Base-by-base conservation (phyloP, 176 grass and related monocot genomes). In the Bolboschoenus planiculmis region DNA sequence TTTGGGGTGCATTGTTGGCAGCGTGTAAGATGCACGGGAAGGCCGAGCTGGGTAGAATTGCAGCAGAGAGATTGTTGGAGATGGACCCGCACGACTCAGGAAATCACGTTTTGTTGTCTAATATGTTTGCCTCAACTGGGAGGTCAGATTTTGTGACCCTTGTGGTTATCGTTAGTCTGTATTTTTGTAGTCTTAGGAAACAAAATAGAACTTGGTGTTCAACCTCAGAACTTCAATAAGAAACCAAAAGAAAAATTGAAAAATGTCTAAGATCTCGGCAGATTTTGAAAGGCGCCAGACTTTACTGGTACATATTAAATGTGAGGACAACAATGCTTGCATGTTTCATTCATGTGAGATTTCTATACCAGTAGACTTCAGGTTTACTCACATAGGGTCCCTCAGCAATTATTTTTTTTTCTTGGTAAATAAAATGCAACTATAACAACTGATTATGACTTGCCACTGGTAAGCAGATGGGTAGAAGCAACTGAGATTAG, bases 21-120 rank as follows among this genome's bases (percentile, higher is more conserved):
- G 84, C 89, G 44, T 97, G 94, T 83, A 97, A 90, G 76, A 86
- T 91, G 86, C 94, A 93, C 79, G 86, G 91, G 35, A 97, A 93
- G 81, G 86, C 84, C 5, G 87, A 88, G 51, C 20, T 97, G 44
- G 94, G 91, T 66, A 90, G 66, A 78, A 91, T 97, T 56, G 94
- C 94, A 18, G 91, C 91, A 78, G 81, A 91, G 36, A 93, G 88
- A 85, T 85, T 97, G 73, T 91, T 91, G 78, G 79, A 97, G 87
- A 83, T 97, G 62, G 89, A 97, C 62, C 94, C 91, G 3, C 78
- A 88, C 56, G 91, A 97, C 50, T 86, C 89, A 1, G 94, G 94
- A 31, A 97, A 97, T 79, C 94, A 90, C 50, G 87, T 97, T 70
- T 74, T 93, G 61, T 88, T 97, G 33, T 93, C 91, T 8, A 93